Evolutionary conservation across 805 yeast species (phyloP).

Genomic region (Yamadazyma ubonensis): DNA sequence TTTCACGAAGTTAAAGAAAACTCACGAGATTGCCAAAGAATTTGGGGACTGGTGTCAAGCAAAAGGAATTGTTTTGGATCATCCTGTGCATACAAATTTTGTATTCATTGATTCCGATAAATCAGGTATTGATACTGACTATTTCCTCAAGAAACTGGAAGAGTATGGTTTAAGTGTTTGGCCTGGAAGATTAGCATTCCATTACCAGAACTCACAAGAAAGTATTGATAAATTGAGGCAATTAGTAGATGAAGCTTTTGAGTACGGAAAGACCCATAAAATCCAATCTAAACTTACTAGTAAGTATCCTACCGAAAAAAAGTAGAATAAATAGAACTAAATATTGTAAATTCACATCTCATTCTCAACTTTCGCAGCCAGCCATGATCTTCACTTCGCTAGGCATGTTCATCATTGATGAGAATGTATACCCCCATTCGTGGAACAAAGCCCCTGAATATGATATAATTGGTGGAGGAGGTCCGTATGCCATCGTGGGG

Average conservation of each 20-base stretch:
- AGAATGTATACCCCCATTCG: conserved; percentile 57
- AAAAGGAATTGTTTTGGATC: conserved; percentile 56
- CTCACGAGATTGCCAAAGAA: conserved; percentile 53
- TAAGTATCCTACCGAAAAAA: too few relatives aligned
- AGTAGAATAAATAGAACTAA: too few relatives aligned
- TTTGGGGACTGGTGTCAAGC: conserved; percentile 53
- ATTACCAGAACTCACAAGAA: conserved; percentile 44
- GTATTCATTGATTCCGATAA: conserved; percentile 65
- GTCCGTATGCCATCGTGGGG: conserved; percentile 77
- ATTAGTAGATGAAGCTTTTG: neutral
- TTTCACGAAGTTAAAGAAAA: conserved; percentile 51
- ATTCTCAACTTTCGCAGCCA: conserved; percentile 4
- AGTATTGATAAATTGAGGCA: conserved; percentile 23
- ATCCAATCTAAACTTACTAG: too few relatives aligned
- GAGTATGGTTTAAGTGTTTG: conserved; percentile 61
- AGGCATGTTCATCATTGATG: conserved; percentile 91
- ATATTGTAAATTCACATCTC: too few relatives aligned
- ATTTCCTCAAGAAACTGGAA: conserved; percentile 52
- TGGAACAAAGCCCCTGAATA: conserved; percentile 31
- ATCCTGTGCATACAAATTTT: conserved; percentile 84
- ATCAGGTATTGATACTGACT: conserved; percentile 56
- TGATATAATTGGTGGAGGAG: conserved; percentile 86
- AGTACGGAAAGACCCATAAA: neutral
- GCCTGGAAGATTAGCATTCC: conserved; percentile 82
- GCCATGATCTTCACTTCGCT: conserved; percentile 12